Percentiles rank a stretch among this genome's conserved stretches.
Evolutionary conservation across 164 flowering plant genomes (phyloP).

Genomic region (Berberis thunbergii): DNA sequence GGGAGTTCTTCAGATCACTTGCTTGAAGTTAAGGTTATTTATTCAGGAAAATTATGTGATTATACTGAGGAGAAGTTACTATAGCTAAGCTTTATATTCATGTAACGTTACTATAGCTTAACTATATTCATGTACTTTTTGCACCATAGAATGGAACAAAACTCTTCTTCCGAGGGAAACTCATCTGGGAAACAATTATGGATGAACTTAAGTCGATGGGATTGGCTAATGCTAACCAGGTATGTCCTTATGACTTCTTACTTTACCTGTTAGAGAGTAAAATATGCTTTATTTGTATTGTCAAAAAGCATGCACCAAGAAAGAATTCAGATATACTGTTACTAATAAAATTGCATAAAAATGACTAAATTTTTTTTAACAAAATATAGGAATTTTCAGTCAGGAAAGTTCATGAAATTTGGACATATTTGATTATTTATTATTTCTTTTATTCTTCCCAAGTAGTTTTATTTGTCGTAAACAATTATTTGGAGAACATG

Average conservation of each 20-base stretch:
- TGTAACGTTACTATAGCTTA: not conserved
- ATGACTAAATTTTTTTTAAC: too few relatives aligned
- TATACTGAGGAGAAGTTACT: too few relatives aligned
- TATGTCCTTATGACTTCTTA: conserved; percentile 10
- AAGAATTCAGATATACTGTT: too few relatives aligned
- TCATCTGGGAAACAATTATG: conserved; percentile 78
- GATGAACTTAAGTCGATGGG: conserved; percentile 68
- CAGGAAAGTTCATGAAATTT: too few relatives aligned
- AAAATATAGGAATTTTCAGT: too few relatives aligned
- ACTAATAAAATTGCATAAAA: too few relatives aligned
- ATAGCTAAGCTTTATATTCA: too few relatives aligned
- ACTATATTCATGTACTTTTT: conserved; percentile 8
- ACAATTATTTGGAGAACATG: too few relatives aligned
- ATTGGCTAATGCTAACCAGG: conserved; percentile 68
- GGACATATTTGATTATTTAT: too few relatives aligned
- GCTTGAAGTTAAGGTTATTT: not conserved
- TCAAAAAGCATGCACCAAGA: not conserved
- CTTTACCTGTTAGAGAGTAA: not conserved
- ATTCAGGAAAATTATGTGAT: not conserved
- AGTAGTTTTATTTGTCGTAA: too few relatives aligned
- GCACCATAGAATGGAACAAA: conserved; percentile 40
- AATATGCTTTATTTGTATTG: not conserved
- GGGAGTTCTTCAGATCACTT: not conserved
- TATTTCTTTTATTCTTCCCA: too few relatives aligned
- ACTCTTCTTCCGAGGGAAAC: conserved; percentile 85